Percentiles rank a stretch among this genome's conserved stretches.
Conservation (phyloP, 352 stramenopile genomes). For the Albugo candida region DNA sequence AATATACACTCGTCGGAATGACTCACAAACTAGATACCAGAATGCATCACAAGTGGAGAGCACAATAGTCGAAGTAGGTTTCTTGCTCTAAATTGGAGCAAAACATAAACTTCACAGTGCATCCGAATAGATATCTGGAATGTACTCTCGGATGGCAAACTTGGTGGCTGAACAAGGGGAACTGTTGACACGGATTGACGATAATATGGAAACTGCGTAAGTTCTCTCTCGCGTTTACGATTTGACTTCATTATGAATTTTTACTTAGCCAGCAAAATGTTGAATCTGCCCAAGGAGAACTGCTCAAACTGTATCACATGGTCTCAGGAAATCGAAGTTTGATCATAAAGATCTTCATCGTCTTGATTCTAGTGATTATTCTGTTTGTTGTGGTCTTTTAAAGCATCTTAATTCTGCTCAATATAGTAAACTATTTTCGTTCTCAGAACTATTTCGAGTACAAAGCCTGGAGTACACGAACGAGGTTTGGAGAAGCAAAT, state of each 20-base stretch:
- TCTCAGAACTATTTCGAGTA: too few relatives aligned
- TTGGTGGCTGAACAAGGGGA: constrained; percentile 68
- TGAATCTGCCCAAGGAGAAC: constrained; percentile 39
- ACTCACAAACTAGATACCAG: constrained; percentile 49
- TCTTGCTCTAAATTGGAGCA: not conserved
- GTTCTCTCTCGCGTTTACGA: constrained; percentile 5
- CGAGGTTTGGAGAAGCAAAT: too few relatives aligned
- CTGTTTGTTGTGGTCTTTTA: constrained; percentile 72
- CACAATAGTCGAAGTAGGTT: constrained; percentile 56
- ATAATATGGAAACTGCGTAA: constrained; percentile 77
- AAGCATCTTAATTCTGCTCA: not conserved
- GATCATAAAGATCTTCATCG: constrained; percentile 74
- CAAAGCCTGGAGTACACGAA: too few relatives aligned
- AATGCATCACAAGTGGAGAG: constrained; percentile 66
- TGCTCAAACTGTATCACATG: constrained; percentile 76
- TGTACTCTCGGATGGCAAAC: constrained; percentile 73
- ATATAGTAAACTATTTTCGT: too few relatives aligned
- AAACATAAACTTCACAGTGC: not conserved
- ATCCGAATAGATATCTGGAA: constrained; percentile 41
- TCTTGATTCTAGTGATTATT: constrained; percentile 67
- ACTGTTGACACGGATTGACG: constrained; percentile 63
- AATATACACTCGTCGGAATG: constrained; percentile 29
- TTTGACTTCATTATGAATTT: not conserved
- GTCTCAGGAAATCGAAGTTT: constrained; percentile 56
- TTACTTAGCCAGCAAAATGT: constrained; percentile 46